Base-by-base conservation (phyloP, 768 basidiomycete genomes). In the Lyophyllum atratum region DNA sequence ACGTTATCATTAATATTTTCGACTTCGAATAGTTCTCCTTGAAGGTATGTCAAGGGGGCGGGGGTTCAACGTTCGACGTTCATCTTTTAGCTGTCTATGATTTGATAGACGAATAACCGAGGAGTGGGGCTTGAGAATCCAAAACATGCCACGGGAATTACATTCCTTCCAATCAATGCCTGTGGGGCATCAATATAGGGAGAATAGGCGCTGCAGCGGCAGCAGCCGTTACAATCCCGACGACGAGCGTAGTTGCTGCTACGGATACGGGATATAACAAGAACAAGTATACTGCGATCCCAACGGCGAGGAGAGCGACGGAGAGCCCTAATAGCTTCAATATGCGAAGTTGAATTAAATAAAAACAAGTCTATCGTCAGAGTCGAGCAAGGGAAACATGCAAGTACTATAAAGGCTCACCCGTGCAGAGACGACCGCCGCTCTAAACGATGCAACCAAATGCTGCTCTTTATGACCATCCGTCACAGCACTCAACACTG, bases 241-340 rank as follows among this genome's bases (percentile, higher is more conserved):
- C 43, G 6, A 45, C 45, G 26, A 51, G 39, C 19, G 43, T 33
- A 9, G 39, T 33, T 19, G 42, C 15, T 40, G 51, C 56, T 15
- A 58, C 56, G 37, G 52, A 28, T n/a, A 53, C 5, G 17, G 56
- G 56, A 37, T 58, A 58, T 25, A 58, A 21, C 44, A 58, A 22
- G 37, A 58, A 58, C 26, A 58, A 26, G 43, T 58, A 58, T 17
- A 58, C 44, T 26, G 56, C 56, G n/a, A 58, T 37, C 15, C 49
- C 50, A n/a, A 48, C 34, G 6, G 52, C 26, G 28, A 58, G 56
- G 12, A 58, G 45, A n/a, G 24, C 52, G 17, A 58, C 44, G 2
- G 56, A 58, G 17, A 53, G 17, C 15, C 56, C 56, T 0, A 58
- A 49, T n/a, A 58, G 52, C 56, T 58, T 24, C 14, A 55, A 40